Conservation (phyloP, 176 grass and related monocot species). For the Eragrostis nindensis region DNA sequence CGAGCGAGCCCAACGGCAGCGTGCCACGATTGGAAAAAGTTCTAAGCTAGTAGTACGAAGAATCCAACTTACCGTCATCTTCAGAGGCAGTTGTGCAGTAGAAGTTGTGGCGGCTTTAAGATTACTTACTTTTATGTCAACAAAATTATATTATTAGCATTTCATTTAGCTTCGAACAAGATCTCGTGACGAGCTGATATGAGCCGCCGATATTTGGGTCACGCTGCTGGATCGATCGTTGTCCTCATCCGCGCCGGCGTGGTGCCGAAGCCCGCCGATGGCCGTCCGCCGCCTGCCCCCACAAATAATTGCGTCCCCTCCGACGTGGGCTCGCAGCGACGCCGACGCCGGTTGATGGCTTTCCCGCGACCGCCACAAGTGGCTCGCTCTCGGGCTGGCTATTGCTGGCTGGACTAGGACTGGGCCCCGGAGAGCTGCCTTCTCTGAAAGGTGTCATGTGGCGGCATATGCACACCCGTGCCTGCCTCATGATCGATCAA, state of each 20-base stretch:
- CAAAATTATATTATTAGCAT: neutral
- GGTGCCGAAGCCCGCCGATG: neutral
- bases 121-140: neutral
- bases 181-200: neutral
- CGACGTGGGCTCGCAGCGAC: neutral
- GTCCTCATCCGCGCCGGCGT: neutral
- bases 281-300: neutral
- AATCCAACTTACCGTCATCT: neutral
- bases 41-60: neutral
- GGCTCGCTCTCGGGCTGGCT: neutral
- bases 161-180: neutral
- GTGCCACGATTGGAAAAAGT: neutral
- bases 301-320: conserved; percentile 23
- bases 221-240: neutral
- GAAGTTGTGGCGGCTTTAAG: neutral
- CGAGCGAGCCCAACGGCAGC: neutral
- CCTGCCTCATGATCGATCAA: neutral
- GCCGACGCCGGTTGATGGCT: neutral
- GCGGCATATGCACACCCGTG: neutral
- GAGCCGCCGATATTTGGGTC: neutral
- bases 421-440: neutral
- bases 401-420: neutral
- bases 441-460: conserved; percentile 18
- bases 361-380: neutral
- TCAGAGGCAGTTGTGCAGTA: neutral